Percentiles rank a stretch among this genome's conserved stretches.
These are phyloP conservation scores for Podaxis rugospora DNA, from an alignment of 768 basidiomycete species.

Conservation along the genomic window DNA sequence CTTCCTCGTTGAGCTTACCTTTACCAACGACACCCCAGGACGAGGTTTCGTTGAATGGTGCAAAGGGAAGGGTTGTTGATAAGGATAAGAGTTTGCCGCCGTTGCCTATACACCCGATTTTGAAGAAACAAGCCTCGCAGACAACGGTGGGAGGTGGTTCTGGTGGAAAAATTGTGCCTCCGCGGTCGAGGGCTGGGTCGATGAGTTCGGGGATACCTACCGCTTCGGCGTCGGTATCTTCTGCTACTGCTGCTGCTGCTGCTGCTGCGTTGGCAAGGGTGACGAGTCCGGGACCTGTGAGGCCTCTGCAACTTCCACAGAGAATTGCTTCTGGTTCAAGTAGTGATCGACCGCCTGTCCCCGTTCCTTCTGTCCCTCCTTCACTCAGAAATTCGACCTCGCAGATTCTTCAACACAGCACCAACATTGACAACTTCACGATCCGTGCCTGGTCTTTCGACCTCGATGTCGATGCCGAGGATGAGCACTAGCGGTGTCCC, in stretches of 20 bases:
- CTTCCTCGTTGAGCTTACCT: constrained; percentile 30
- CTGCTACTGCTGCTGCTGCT: not conserved
- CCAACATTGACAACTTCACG: constrained; percentile 5
- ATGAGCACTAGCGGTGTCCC: not conserved
- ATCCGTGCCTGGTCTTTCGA: not conserved
- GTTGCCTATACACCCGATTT: constrained; percentile 16
- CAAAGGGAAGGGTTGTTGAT: constrained; percentile 12
- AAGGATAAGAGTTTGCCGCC: constrained; percentile 36
- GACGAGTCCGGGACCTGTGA: constrained; percentile 19
- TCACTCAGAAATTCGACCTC: constrained; percentile 9
- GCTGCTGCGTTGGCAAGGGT: constrained; percentile 8
- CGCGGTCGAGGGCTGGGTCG: constrained; percentile 19
- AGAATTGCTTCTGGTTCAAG: constrained; percentile 4
- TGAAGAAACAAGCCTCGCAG: constrained; percentile 16
- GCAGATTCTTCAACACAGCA: not conserved
- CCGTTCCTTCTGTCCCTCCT: constrained; percentile 25
- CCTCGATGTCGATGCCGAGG: constrained; percentile 8
- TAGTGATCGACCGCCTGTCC: constrained; percentile 30
- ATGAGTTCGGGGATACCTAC: not conserved
- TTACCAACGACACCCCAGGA: constrained; percentile 30
- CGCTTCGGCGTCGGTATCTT: constrained; percentile 15
- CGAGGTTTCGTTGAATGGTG: constrained; percentile 12
- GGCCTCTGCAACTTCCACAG: constrained; percentile 29
- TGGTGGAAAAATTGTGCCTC: constrained; percentile 16
- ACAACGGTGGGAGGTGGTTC: constrained; percentile 1